Conservation (phyloP, 257 asterid genomes). For the Solanum paucissectum region DNA sequence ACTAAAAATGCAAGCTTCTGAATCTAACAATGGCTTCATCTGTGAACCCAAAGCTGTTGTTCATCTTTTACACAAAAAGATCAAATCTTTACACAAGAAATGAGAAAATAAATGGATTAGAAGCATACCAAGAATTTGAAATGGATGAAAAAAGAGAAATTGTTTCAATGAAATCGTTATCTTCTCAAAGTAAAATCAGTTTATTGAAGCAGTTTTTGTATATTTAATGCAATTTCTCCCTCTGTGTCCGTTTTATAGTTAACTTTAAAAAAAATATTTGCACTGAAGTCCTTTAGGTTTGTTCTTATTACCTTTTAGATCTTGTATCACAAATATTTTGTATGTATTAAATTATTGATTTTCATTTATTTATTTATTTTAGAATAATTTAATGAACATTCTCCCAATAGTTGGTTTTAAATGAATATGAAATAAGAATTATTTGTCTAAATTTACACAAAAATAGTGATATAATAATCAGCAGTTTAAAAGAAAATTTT, state of each 20-base stretch:
- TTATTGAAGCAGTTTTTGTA: background rate
- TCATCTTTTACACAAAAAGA: background rate
- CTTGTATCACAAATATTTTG: background rate
- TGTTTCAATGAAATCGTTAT: background rate
- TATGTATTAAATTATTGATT: too few species aligned
- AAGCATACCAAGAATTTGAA: slow-evolving; percentile 9
- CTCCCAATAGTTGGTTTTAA: too few species aligned
- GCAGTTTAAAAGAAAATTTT: too few species aligned
- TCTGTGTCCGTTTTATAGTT: background rate
- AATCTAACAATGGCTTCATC: background rate
- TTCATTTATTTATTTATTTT: too few species aligned
- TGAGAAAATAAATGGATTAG: background rate
- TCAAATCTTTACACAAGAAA: background rate
- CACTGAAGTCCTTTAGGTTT: background rate
- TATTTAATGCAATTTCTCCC: background rate
- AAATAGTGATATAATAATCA: too few species aligned
- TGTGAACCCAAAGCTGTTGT: background rate
- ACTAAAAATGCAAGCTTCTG: background rate
- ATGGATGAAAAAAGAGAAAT: background rate
- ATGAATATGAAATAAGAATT: too few species aligned
- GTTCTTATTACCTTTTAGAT: background rate
- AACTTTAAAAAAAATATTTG: background rate
- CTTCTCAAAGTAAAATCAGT: background rate
- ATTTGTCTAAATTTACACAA: too few species aligned
- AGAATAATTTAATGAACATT: too few species aligned